phyloP scores from a whole-genome alignment of 768 basidiomycete genomes.

The Hygrophorus russula region DNA sequence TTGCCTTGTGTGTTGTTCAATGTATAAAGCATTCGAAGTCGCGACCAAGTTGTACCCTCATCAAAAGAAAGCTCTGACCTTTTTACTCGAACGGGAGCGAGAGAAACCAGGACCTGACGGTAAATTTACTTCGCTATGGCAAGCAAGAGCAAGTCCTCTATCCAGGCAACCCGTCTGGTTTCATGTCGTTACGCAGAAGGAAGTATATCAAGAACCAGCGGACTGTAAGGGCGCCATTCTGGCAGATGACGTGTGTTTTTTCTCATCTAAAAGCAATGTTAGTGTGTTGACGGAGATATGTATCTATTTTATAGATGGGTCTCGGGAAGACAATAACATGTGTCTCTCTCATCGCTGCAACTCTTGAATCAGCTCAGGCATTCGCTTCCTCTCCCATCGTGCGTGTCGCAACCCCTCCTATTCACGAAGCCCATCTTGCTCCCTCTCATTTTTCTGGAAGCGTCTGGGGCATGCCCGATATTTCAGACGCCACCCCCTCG shows the following conservation, averaged over 20 bases:
- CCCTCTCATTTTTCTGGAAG: slow-evolving; percentile 62
- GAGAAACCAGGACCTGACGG: slow-evolving; percentile 50
- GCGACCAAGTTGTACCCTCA: slow-evolving; percentile 89
- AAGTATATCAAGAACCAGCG: slow-evolving; percentile 51
- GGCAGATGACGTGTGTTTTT: slow-evolving; percentile 81
- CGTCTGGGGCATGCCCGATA: slow-evolving; percentile 79
- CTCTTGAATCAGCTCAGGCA: slow-evolving; percentile 52
- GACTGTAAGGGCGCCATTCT: slow-evolving; percentile 84
- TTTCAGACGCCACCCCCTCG: slow-evolving; percentile 15
- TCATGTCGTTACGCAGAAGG: slow-evolving; percentile 77
- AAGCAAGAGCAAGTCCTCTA: slow-evolving; percentile 37
- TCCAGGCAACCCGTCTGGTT: slow-evolving; percentile 48
- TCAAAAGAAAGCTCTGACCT: slow-evolving; percentile 96
- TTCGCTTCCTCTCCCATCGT: slow-evolving; percentile 54
- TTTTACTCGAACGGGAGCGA: slow-evolving; percentile 80
- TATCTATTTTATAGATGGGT: slow-evolving; percentile 75
- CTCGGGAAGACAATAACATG: slow-evolving; percentile 96
- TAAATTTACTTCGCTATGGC: slow-evolving; percentile 64
- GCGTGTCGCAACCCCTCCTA: slow-evolving; percentile 26
- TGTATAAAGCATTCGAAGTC: slow-evolving; percentile 45
- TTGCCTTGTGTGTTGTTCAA: neutral
- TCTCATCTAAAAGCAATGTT: slow-evolving; percentile 1
- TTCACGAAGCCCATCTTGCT: slow-evolving; percentile 18
- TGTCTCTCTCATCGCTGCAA: slow-evolving; percentile 86
- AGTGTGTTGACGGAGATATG: slow-evolving; percentile 2